These are phyloP conservation scores for Sequoia sempervirens DNA, from an alignment of 75 land plant species.

Conservation along the genomic window DNA sequence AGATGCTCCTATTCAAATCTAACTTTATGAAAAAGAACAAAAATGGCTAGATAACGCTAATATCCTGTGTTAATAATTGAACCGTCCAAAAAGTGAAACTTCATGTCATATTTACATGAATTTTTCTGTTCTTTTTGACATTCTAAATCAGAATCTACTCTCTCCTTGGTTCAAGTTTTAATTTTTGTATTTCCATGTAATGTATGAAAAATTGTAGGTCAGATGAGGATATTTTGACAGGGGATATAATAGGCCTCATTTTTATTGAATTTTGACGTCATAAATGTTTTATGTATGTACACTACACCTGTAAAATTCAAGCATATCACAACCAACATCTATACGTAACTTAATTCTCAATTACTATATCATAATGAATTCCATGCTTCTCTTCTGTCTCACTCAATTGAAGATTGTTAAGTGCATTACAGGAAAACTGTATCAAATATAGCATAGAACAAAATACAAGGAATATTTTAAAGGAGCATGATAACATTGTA, in stretches of 20 bases:
- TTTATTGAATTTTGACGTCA: not conserved
- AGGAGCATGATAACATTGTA: not conserved
- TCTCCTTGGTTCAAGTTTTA: not conserved
- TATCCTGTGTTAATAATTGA: not conserved
- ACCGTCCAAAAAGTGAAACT: not conserved
- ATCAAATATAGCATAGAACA: not conserved
- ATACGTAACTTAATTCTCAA: not conserved
- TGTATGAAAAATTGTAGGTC: slow-evolving; percentile 25
- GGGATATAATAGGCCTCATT: not conserved
- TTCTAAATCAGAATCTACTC: slow-evolving; percentile 2
- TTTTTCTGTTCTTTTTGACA: not conserved
- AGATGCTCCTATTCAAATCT: not conserved
- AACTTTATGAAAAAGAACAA: not conserved
- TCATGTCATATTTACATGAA: not conserved
- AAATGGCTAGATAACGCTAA: not conserved
- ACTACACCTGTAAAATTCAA: not conserved
- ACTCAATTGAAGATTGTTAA: not conserved
- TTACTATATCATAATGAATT: not conserved
- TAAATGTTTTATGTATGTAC: not conserved
- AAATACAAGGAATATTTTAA: not conserved
- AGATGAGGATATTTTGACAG: slow-evolving; percentile 20
- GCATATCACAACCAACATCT: not conserved
- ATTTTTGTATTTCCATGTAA: not conserved
- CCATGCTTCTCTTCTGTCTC: not conserved
- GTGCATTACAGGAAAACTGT: not conserved